Evolutionary conservation across 345 rosid species (phyloP).

Genomic region (Hevea brasiliensis): DNA sequence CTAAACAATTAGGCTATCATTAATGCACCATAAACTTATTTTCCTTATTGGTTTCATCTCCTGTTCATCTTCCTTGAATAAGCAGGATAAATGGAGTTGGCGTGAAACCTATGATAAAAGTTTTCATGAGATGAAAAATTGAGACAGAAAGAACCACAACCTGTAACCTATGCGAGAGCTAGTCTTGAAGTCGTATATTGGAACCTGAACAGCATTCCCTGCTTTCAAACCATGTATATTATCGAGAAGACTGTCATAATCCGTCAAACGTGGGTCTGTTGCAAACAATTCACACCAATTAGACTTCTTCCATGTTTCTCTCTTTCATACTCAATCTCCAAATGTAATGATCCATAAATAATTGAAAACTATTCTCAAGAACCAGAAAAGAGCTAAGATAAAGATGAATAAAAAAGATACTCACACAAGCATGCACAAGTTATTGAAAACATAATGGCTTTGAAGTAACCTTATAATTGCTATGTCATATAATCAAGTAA

Average conservation of each 20-base stretch:
- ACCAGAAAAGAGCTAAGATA: slow-evolving; percentile 9
- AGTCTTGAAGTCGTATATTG: slow-evolving; percentile 89
- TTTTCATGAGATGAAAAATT: slow-evolving; percentile 11
- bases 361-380: slow-evolving; percentile 15
- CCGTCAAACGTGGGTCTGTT: slow-evolving; percentile 96
- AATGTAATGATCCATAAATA: not conserved
- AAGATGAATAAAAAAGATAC: not conserved
- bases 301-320: slow-evolving; percentile 26
- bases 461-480: not conserved
- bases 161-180: slow-evolving; percentile 90
- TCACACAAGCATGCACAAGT: not conserved
- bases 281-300: slow-evolving; percentile 31
- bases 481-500: not conserved
- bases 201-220: slow-evolving; percentile 88
- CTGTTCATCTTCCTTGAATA: not conserved
- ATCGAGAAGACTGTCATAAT: slow-evolving; percentile 83
- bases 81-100: slow-evolving; percentile 4
- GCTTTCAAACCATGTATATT: slow-evolving; percentile 79
- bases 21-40: not conserved
- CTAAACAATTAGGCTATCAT: not conserved
- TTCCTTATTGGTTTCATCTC: slow-evolving; percentile 1
- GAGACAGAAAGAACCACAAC: slow-evolving; percentile 35
- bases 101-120: slow-evolving; percentile 7
- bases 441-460: not conserved
- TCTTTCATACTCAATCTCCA: slow-evolving; percentile 8